Evolutionary conservation across 345 rosid genomes (phyloP).

Genomic region (Rhodomyrtus tomentosa): DNA sequence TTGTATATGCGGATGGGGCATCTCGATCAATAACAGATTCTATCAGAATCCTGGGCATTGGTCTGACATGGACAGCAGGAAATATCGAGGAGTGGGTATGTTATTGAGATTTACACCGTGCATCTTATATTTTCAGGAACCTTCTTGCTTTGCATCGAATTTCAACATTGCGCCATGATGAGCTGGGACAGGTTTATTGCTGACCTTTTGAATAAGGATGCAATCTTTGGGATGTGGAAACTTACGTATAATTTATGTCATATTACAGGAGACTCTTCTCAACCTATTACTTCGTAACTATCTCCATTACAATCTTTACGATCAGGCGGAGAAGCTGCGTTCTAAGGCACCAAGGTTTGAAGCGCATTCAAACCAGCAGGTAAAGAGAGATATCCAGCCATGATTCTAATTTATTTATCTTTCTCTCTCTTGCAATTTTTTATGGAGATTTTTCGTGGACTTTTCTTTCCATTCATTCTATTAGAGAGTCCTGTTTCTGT

Average conservation of each 20-base stretch:
- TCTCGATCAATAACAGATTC: background rate
- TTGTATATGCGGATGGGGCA: background rate
- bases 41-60: background rate
- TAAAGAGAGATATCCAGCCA: background rate
- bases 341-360: conserved; percentile 88
- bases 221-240: background rate
- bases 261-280: conserved; percentile 77
- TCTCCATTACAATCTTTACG: conserved; percentile 74
- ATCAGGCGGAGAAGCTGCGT: conserved; percentile 86
- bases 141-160: conserved; percentile 78
- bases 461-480: background rate
- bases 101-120: background rate
- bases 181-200: conserved; percentile 65
- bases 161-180: conserved; percentile 82
- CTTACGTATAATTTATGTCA: conserved; percentile 7
- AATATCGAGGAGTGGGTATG: background rate
- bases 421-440: background rate
- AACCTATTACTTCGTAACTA: conserved; percentile 77
- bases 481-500: background rate
- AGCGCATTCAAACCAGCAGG: conserved; percentile 95
- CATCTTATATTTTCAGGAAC: conserved; percentile 19
- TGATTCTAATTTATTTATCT: background rate
- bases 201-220: background rate
- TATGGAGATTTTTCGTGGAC: background rate
- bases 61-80: background rate